Evolutionary conservation across 1,284 basidiomycete genomes (phyloP).

Genomic region (Ustilago xerochloae): DNA sequence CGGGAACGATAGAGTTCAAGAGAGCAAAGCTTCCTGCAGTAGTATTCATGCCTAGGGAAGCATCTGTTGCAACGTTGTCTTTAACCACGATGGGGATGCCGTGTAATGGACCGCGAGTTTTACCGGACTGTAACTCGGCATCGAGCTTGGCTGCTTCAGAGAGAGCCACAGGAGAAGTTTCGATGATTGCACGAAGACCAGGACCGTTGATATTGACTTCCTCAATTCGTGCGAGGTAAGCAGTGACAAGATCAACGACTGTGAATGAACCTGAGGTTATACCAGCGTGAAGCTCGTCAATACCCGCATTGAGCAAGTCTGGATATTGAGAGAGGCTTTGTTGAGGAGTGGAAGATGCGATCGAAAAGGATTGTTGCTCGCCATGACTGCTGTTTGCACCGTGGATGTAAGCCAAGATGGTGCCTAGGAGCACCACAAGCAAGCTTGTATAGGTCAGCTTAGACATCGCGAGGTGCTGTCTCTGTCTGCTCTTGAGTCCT

Average conservation of each 20-base stretch:
- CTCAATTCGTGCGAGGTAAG: conserved; percentile 77
- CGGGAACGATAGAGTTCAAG: conserved; percentile 72
- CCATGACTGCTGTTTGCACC: neutral
- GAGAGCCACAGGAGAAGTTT: conserved; percentile 75
- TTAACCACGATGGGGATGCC: conserved; percentile 79
- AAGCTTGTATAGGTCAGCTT: conserved; percentile 11
- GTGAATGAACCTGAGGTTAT: conserved; percentile 15
- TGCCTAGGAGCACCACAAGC: conserved; percentile 15
- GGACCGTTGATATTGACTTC: conserved; percentile 74
- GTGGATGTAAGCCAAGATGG: conserved; percentile 6
- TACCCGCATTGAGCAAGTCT: conserved; percentile 35
- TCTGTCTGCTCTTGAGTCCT: too few species aligned
- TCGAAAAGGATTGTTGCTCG: neutral
- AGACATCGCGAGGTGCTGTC: conserved; percentile 3
- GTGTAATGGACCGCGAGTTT: conserved; percentile 74
- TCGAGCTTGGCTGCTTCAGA: conserved; percentile 70
- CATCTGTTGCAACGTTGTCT: conserved; percentile 76
- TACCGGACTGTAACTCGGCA: conserved; percentile 71
- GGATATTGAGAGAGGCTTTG: too few species aligned
- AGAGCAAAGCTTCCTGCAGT: conserved; percentile 72
- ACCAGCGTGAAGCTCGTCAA: conserved; percentile 25
- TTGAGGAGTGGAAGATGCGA: too few species aligned
- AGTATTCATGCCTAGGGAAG: conserved; percentile 75
- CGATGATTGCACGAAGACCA: conserved; percentile 75
- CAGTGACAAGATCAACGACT: conserved; percentile 66